Evolutionary conservation across 345 rosid genomes (phyloP).

Genomic region (Syzygium aqueum): DNA sequence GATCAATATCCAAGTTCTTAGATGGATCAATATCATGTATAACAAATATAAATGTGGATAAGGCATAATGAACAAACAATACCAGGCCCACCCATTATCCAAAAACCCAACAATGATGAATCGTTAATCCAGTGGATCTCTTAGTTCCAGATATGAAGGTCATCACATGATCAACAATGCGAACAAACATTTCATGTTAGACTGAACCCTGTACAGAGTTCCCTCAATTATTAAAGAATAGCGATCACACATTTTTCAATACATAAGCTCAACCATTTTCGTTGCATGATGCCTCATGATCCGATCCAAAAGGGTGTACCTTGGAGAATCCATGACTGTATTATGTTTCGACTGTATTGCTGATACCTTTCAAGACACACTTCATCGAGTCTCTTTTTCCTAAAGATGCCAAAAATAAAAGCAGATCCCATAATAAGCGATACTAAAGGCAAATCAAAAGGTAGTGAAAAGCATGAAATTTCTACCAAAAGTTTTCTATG

Average conservation of each 20-base stretch:
- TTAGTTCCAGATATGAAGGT: not conserved
- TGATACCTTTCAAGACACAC: conserved; percentile 84
- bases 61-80: not conserved
- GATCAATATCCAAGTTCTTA: not conserved
- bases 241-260: not conserved
- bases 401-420: conserved; percentile 9
- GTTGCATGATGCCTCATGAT: not conserved
- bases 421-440: not conserved
- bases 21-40: not conserved
- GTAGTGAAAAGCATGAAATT: not conserved
- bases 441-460: not conserved
- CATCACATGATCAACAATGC: not conserved
- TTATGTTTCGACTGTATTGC: conserved; percentile 69
- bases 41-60: not conserved
- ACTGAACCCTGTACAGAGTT: not conserved
- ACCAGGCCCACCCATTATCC: not conserved
- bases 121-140: not conserved
- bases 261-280: not conserved
- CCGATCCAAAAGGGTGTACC: conserved; percentile 25
- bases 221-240: not conserved
- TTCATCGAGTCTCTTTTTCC: conserved; percentile 88
- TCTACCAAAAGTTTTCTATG: not conserved
- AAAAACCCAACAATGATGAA: not conserved
- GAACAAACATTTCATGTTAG: not conserved
- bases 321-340: conserved; percentile 93